A percentile compares a stretch with the other conserved stretches of the same genome.
phyloP scores from a whole-genome alignment of 495 filamentous ascomycete genomes.

The Penicillium egyptiacum region DNA sequence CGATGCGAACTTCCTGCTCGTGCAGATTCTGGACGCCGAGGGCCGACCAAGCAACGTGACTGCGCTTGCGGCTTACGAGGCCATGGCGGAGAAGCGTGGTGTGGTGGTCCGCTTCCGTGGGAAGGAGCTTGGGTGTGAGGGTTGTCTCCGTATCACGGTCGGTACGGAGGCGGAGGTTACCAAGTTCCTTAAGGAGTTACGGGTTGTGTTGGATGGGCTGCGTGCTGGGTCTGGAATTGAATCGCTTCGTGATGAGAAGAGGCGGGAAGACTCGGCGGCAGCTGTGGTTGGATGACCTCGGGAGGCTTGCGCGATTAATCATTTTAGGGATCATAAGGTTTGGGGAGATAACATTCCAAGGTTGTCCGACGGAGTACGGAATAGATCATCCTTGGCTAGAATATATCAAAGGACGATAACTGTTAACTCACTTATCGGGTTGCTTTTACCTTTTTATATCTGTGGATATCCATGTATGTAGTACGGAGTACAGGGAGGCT shows the following conservation, averaged over 20 bases:
- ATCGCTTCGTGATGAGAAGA: constrained; percentile 26
- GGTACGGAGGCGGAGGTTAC: constrained; percentile 86
- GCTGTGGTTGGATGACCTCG: constrained; percentile 15
- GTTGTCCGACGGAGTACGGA: neutral
- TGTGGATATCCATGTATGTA: no score
- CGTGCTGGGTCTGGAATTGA: constrained; percentile 29
- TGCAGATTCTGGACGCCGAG: constrained; percentile 73
- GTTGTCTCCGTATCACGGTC: constrained; percentile 87
- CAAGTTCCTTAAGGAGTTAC: constrained; percentile 68
- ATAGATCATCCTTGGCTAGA: no score
- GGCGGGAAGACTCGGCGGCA: constrained; percentile 28
- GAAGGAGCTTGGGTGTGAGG: constrained; percentile 84
- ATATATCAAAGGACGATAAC: neutral
- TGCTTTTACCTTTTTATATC: no score
- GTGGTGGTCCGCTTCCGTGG: constrained; percentile 94
- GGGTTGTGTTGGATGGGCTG: constrained; percentile 56
- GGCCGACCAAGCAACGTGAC: constrained; percentile 73
- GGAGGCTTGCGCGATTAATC: constrained; percentile 6
- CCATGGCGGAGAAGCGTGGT: constrained; percentile 79
- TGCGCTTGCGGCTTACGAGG: constrained; percentile 78
- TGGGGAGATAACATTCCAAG: neutral
- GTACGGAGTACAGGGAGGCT: no score
- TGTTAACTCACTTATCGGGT: no score
- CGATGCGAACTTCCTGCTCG: constrained; percentile 85
- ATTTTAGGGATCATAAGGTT: neutral